Evolutionary conservation across 371 early-diverging fungal species (phyloP).

Genomic region (Vavraia culicis): DNA sequence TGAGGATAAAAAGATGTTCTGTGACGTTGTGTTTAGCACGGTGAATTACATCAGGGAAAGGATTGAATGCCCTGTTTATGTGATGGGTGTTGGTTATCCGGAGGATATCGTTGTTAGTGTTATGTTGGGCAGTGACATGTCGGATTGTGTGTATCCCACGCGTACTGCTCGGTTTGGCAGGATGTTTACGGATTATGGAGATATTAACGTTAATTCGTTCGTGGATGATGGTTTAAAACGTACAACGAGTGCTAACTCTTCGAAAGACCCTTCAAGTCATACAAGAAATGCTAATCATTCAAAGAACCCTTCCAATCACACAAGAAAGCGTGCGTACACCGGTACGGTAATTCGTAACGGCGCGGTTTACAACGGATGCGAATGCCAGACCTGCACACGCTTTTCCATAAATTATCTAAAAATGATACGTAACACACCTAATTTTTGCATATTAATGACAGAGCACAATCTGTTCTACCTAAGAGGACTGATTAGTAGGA

Average conservation of each 20-base stretch:
- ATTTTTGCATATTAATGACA: conserved; percentile 65
- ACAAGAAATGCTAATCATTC: neutral
- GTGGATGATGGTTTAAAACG: conserved; percentile 36
- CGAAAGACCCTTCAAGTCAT: too few species aligned
- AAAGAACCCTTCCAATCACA: conserved; percentile 10
- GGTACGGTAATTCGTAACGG: neutral
- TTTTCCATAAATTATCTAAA: conserved; percentile 59
- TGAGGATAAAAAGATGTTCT: conserved; percentile 70
- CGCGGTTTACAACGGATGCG: conserved; percentile 47
- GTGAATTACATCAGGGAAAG: conserved; percentile 58
- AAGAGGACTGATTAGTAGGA: conserved; percentile 57
- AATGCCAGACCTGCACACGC: conserved; percentile 58
- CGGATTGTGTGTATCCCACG: conserved; percentile 84
- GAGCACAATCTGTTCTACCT: conserved; percentile 73
- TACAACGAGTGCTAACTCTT: too few species aligned
- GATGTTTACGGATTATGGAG: conserved; percentile 57
- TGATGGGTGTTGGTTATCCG: conserved; percentile 87
- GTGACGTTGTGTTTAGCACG: conserved; percentile 54
- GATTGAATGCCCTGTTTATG: conserved; percentile 58
- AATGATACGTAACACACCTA: conserved; percentile 53
- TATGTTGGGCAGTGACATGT: conserved; percentile 79
- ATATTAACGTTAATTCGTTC: conserved; percentile 50
- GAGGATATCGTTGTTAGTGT: conserved; percentile 71
- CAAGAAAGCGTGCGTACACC: conserved; percentile 56
- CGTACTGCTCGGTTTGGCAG: conserved; percentile 79